Conservation (phyloP, 2,329 filamentous ascomycete genomes). For the Onygenales sp. region DNA sequence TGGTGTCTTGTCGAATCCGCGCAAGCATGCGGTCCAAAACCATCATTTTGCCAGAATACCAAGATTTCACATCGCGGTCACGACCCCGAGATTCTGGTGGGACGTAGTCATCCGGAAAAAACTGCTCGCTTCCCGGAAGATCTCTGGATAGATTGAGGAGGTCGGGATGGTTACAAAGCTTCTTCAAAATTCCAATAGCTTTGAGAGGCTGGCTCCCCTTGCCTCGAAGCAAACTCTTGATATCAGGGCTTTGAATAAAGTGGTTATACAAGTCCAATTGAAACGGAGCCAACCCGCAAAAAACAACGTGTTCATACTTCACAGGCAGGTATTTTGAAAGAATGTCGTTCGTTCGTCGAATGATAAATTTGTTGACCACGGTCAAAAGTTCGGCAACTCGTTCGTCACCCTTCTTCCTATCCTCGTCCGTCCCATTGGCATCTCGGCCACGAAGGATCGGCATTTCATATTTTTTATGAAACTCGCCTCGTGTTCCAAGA, state of each 20-base stretch:
- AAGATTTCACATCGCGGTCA: slow-evolving; percentile 84
- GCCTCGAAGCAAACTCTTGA: slow-evolving; percentile 80
- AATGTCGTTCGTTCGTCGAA: slow-evolving; percentile 94
- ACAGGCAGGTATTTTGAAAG: slow-evolving; percentile 93
- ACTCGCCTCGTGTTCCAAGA: slow-evolving; percentile 79
- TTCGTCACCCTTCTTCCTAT: slow-evolving; percentile 74
- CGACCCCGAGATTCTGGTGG: slow-evolving; percentile 79
- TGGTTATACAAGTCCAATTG: slow-evolving; percentile 92
- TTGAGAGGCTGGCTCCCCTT: slow-evolving; percentile 95
- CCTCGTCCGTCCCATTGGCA: slow-evolving; percentile 74
- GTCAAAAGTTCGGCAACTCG: slow-evolving; percentile 69
- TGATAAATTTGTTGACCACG: slow-evolving; percentile 96
- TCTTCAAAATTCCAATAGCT: slow-evolving; percentile 93
- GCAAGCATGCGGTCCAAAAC: slow-evolving; percentile 97
- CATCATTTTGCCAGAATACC: slow-evolving; percentile 97
- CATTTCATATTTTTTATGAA: slow-evolving; percentile 86
- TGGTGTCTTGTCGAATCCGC: slow-evolving; percentile 88
- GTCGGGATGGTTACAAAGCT: slow-evolving; percentile 96
- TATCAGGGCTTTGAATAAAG: slow-evolving; percentile 91
- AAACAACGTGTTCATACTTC: slow-evolving; percentile 98
- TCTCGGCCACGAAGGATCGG: slow-evolving; percentile 88
- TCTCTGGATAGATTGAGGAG: slow-evolving; percentile 75
- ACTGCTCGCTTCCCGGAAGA: slow-evolving; percentile 73
- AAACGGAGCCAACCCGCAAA: slow-evolving; percentile 89
- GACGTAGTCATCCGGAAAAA: slow-evolving; percentile 78